Conservation (phyloP, 306 rosid genomes). For the Amphicarpaea edgeworthii region DNA sequence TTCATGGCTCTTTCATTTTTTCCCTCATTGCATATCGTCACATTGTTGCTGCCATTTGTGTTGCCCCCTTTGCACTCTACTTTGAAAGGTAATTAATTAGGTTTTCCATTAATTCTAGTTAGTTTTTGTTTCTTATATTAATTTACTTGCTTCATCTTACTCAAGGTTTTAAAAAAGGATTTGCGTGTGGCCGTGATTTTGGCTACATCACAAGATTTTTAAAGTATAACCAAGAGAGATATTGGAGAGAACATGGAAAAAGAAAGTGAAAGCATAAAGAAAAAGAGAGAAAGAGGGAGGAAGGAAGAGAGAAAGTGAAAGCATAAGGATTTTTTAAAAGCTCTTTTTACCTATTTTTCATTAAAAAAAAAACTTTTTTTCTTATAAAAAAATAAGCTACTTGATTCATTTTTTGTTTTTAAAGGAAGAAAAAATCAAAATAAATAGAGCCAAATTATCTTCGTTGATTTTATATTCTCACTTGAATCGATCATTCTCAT, state of each 20-base stretch:
- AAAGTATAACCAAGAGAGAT: background rate
- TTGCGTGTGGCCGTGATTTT: too few species aligned
- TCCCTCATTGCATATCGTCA: conserved; percentile 70
- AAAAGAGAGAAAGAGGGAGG: background rate
- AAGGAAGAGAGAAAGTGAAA: too few species aligned
- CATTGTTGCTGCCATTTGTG: conserved; percentile 66
- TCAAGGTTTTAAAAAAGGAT: too few species aligned
- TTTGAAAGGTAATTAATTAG: conserved; percentile 71
- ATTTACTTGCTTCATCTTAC: background rate
- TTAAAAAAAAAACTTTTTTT: background rate
- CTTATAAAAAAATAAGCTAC: background rate
- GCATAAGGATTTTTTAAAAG: too few species aligned
- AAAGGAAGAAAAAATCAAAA: background rate
- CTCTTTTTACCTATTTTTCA: too few species aligned
- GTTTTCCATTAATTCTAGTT: background rate
- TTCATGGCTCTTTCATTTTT: conserved; percentile 64
- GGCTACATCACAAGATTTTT: too few species aligned
- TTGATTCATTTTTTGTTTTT: background rate
- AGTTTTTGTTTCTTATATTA: background rate
- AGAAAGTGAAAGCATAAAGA: background rate
- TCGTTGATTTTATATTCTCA: background rate
- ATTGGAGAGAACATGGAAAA: background rate
- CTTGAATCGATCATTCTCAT: background rate
- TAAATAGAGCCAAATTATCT: background rate
- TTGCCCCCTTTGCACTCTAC: conserved; percentile 71